Evolutionary conservation across 2,329 filamentous ascomycete genomes (phyloP), one percentile per base, ranked within the genome.

Genomic region (Emergomyces pasteurianus): DNA sequence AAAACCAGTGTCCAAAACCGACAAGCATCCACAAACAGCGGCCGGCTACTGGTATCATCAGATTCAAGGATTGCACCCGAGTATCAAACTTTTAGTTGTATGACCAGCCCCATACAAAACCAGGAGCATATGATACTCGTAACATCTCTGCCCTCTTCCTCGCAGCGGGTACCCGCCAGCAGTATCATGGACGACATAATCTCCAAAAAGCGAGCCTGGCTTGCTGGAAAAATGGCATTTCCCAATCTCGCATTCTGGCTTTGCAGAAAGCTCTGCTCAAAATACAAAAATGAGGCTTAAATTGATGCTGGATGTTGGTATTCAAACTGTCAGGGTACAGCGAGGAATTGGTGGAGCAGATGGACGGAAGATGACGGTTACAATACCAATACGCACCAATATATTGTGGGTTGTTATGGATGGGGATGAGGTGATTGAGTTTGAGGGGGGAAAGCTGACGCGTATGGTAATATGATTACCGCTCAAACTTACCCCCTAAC

Each of bases 1-100:
- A n/a, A 3, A 46, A 26, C 9, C 8, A 21, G 9, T 31, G 31
- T 9, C 21, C 9, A 47, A 47, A 23, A 23, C n/a, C n/a, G 43
- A 46, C 43, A 46, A 46, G 43, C 43, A 26, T 47, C 43, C 43
- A 47, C 21, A 8, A 16, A 36, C 40, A 42, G 14, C 40, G 26
- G 46, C 21, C n/a, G 52, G 34, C n/a, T 56, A 54, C 28, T 54
- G 50, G 38, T 57, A 43, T 42, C 38, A 21, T 34, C 28, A 16
- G 54, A 57, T 57, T 57, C 54, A 57, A 57, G 54, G 54, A 57
- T 57, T 57, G 54, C 54, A 57, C 54, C n/a, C n/a, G n/a, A 57
- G 54, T 46, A 46, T 55, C 31, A 42, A 55, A 40, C 34, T 40
- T 55, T 16, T 36, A 36, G 40, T 42, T 55, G n/a, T 28, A 34